Evolutionary conservation across 2,329 filamentous ascomycete genomes (phyloP).

Genomic region (Eutypa lata): DNA sequence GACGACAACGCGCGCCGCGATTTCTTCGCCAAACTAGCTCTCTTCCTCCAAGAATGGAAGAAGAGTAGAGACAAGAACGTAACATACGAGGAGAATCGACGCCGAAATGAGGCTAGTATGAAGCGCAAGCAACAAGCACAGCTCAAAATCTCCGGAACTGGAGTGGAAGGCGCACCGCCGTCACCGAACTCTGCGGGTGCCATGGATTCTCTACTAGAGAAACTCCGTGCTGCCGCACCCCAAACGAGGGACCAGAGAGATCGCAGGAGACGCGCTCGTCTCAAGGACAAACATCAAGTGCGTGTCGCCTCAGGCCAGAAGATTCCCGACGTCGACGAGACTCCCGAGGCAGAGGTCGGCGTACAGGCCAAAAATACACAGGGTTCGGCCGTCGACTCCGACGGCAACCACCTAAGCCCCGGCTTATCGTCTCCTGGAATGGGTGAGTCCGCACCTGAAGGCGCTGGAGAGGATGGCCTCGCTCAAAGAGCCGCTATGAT

Average conservation of each 20-base stretch:
- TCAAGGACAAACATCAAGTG: slow-evolving; percentile 89
- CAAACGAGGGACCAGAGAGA: slow-evolving; percentile 88
- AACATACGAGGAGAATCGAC: slow-evolving; percentile 73
- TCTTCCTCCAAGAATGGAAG: slow-evolving; percentile 93
- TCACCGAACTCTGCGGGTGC: slow-evolving; percentile 78
- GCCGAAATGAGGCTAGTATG: slow-evolving; percentile 86
- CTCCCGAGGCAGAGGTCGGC: slow-evolving; percentile 50
- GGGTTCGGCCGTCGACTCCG: slow-evolving; percentile 41
- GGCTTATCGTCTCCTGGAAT: slow-evolving; percentile 40
- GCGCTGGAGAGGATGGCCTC: slow-evolving; percentile 64
- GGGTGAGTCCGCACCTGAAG: slow-evolving; percentile 22
- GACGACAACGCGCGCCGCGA: slow-evolving; percentile 93
- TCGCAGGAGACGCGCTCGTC: slow-evolving; percentile 76
- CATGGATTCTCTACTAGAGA: slow-evolving; percentile 95
- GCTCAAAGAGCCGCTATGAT: slow-evolving; percentile 80
- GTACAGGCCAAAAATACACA: slow-evolving; percentile 27
- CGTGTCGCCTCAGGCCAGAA: slow-evolving; percentile 86
- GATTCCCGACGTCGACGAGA: slow-evolving; percentile 70
- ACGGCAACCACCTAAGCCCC: slow-evolving; percentile 52
- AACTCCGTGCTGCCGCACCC: slow-evolving; percentile 87
- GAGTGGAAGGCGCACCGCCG: slow-evolving; percentile 45
- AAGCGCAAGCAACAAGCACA: slow-evolving; percentile 76
- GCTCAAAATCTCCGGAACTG: slow-evolving; percentile 52
- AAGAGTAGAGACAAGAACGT: slow-evolving; percentile 93
- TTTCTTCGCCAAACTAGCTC: slow-evolving; percentile 91